Evolutionary conservation across 805 yeast genomes (phyloP).

Genomic region (Candida suzukii): DNA sequence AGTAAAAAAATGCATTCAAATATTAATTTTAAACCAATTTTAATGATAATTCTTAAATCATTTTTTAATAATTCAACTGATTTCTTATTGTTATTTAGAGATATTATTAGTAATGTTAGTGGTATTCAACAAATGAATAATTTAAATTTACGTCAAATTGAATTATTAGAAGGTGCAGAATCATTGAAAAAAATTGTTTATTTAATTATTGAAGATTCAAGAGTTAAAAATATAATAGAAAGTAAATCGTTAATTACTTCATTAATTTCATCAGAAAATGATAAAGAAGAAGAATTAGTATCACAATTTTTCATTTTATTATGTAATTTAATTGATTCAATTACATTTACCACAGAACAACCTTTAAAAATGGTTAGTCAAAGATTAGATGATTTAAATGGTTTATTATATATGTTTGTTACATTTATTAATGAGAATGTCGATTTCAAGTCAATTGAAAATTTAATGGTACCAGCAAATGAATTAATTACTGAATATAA

Average conservation of each 20-base stretch:
- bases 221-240: constrained; percentile 40
- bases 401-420: constrained; percentile 58
- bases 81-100: constrained; percentile 58
- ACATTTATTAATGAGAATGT: constrained; percentile 52
- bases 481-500: constrained; percentile 35
- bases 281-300: constrained; percentile 19
- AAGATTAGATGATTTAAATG: constrained; percentile 63
- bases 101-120: constrained; percentile 64
- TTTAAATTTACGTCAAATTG: constrained; percentile 57
- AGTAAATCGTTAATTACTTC: constrained; percentile 43
- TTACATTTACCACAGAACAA: constrained; percentile 22
- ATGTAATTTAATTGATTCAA: constrained; percentile 37
- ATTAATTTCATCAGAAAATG: constrained; percentile 27
- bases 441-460: constrained; percentile 23
- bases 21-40: constrained; percentile 57
- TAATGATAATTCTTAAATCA: constrained; percentile 53
- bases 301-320: constrained; percentile 65
- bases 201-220: constrained; percentile 49
- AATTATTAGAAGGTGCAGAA: constrained; percentile 57
- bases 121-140: constrained; percentile 71
- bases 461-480: constrained; percentile 32
- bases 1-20: constrained; percentile 42
- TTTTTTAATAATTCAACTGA: constrained; percentile 53
- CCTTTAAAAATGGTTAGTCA: constrained; percentile 63
- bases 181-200: constrained; percentile 50